These are phyloP conservation scores for Lonicera japonica DNA, from an alignment of 129 eudicot genomes.

Conservation along the genomic window DNA sequence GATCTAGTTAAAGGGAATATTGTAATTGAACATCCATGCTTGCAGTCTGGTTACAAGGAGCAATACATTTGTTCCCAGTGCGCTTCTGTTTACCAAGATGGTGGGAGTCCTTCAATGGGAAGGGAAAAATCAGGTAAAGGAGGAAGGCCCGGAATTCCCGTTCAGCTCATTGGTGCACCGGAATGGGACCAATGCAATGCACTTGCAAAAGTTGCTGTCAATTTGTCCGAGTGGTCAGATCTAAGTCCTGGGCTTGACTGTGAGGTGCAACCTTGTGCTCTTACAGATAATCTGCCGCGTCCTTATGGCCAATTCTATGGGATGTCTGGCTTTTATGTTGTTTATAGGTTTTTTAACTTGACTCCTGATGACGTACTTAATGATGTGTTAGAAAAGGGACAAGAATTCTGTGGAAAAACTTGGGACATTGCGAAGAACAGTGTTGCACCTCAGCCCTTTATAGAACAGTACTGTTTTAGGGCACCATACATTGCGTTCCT, in stretches of 20 bases:
- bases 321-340: slow-evolving; percentile 92
- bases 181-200: slow-evolving; percentile 78
- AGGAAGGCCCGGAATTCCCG: slow-evolving; percentile 39
- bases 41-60: slow-evolving; percentile 75
- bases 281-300: slow-evolving; percentile 58
- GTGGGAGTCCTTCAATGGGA: slow-evolving; percentile 35
- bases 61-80: slow-evolving; percentile 64
- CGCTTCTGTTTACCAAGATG: slow-evolving; percentile 38
- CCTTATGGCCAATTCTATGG: slow-evolving; percentile 82
- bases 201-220: slow-evolving; percentile 71
- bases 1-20: slow-evolving; percentile 51
- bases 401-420: slow-evolving; percentile 55
- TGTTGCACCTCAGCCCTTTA: slow-evolving; percentile 90
- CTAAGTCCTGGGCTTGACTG: slow-evolving; percentile 61
- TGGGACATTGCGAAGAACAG: slow-evolving; percentile 81
- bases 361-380: slow-evolving; percentile 63
- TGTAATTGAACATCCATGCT: slow-evolving; percentile 73
- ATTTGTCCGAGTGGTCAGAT: slow-evolving; percentile 78
- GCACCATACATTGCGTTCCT: slow-evolving; percentile 77
- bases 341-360: slow-evolving; percentile 87
- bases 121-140: slow-evolving; percentile 35
- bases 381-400: slow-evolving; percentile 69
- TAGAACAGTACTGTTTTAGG: slow-evolving; percentile 95
- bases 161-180: slow-evolving; percentile 71
- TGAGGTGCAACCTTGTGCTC: slow-evolving; percentile 79